phyloP scores from a whole-genome alignment of 805 yeast species.

The Starmerella ratchasimensis region DNA sequence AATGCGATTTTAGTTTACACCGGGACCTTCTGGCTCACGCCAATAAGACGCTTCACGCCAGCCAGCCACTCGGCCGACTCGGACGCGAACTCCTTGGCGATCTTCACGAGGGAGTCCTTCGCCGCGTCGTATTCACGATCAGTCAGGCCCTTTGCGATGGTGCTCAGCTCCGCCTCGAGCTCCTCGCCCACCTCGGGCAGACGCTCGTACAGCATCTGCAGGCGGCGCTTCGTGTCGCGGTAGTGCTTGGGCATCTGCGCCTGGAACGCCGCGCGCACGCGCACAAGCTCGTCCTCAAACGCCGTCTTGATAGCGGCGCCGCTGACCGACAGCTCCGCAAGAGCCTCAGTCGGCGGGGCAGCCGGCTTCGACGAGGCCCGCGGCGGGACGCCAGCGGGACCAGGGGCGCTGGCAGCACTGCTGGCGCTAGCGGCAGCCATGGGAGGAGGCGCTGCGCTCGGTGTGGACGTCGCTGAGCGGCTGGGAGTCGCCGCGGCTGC shows the following conservation, averaged over 20 bases:
- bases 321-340: background rate
- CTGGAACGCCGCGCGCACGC: constrained; percentile 62
- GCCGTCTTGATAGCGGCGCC: constrained; percentile 34
- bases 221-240: constrained; percentile 68
- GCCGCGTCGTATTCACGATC: constrained; percentile 49
- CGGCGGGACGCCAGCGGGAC: constrained; percentile 13
- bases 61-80: constrained; percentile 87
- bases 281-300: constrained; percentile 41
- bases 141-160: constrained; percentile 38
- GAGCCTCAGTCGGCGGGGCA: constrained; percentile 12
- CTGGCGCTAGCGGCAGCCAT: constrained; percentile 12
- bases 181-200: constrained; percentile 56
- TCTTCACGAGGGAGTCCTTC: constrained; percentile 33
- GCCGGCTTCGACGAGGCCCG: constrained; percentile 19
- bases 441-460: constrained; percentile 17
- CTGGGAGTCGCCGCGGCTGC: constrained; percentile 15
- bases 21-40: constrained; percentile 35
- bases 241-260: constrained; percentile 59
- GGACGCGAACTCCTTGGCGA: constrained; percentile 49
- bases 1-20: too few relatives aligned
- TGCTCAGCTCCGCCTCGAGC: constrained; percentile 40
- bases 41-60: constrained; percentile 78
- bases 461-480: background rate
- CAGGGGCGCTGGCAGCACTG: constrained; percentile 22
- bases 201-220: constrained; percentile 61